Conservation (phyloP, 1,284 basidiomycete genomes). For the Peniophora sp. region DNA sequence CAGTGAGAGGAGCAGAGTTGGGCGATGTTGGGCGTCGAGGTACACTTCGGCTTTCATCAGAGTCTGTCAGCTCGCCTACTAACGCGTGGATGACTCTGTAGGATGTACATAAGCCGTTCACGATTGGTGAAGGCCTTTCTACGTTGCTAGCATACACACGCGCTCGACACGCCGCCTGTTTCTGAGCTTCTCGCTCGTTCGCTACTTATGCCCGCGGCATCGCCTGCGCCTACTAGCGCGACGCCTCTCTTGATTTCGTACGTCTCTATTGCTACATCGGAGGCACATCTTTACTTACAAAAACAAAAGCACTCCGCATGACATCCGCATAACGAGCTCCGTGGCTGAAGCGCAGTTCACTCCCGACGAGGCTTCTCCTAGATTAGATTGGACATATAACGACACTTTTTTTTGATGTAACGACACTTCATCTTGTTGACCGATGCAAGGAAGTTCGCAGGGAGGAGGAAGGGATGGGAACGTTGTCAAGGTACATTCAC, state of each 20-base stretch:
- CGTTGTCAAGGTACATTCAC: conserved; percentile 89
- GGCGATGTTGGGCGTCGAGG: conserved; percentile 83
- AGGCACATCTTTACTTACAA: too few species aligned
- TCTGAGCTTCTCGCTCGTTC: conserved; percentile 81
- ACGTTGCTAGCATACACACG: conserved; percentile 82
- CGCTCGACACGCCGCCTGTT: conserved; percentile 47
- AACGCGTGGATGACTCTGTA: conserved; percentile 17
- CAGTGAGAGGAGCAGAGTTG: conserved; percentile 90
- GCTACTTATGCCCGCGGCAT: conserved; percentile 70
- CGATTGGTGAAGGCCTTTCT: conserved; percentile 87
- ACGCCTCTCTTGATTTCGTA: background rate
- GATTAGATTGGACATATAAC: conserved; percentile 50
- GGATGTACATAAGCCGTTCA: conserved; percentile 83
- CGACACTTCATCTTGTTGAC: conserved; percentile 76
- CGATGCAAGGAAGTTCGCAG: conserved; percentile 74
- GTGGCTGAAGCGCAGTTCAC: too few species aligned
- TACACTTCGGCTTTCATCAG: conserved; percentile 15
- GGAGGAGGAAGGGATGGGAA: conserved; percentile 80
- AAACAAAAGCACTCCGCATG: too few species aligned
- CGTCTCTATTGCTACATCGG: too few species aligned
- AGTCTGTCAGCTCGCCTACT: background rate
- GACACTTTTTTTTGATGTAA: too few species aligned
- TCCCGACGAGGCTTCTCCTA: conserved; percentile 1
- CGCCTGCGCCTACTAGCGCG: conserved; percentile 20
- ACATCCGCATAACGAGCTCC: background rate